These are phyloP conservation scores for Pelomyxa schiedti DNA, from an alignment of 78 protist species.

Conservation along the genomic window DNA sequence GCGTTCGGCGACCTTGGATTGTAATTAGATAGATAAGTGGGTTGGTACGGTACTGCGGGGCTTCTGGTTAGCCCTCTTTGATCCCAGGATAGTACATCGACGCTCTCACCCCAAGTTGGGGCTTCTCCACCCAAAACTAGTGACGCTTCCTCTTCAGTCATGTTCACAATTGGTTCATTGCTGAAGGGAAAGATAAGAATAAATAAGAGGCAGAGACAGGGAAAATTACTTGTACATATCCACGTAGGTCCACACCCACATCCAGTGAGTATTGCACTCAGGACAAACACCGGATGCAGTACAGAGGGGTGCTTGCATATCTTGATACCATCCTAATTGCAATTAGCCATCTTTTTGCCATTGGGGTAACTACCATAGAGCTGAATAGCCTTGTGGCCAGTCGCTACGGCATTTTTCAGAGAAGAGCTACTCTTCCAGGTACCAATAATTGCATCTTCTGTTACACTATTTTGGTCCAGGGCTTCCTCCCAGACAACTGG, in stretches of 20 bases:
- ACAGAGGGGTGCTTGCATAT: background rate
- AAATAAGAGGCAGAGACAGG: background rate
- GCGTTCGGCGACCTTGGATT: no score
- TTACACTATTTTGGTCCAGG: background rate
- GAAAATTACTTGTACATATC: background rate
- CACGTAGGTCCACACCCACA: background rate
- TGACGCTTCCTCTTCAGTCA: background rate
- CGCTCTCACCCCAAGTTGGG: constrained; percentile 1
- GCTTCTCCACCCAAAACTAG: constrained; percentile 8
- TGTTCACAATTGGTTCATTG: background rate
- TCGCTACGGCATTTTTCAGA: background rate
- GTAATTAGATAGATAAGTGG: no score
- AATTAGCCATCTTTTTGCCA: no score
- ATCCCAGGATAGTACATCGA: no score
- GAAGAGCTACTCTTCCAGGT: background rate
- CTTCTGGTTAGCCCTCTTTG: no score
- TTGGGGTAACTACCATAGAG: no score
- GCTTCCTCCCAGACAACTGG: constrained; percentile 23
- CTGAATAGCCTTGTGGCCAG: background rate
- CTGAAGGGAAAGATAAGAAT: background rate
- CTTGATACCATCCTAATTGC: no score
- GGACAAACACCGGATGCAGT: background rate
- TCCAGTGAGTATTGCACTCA: background rate
- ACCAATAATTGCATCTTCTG: background rate
- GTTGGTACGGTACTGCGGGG: no score